phyloP scores from a whole-genome alignment of 2,329 filamentous ascomycete genomes.

The Trichoderma oligosporum region DNA sequence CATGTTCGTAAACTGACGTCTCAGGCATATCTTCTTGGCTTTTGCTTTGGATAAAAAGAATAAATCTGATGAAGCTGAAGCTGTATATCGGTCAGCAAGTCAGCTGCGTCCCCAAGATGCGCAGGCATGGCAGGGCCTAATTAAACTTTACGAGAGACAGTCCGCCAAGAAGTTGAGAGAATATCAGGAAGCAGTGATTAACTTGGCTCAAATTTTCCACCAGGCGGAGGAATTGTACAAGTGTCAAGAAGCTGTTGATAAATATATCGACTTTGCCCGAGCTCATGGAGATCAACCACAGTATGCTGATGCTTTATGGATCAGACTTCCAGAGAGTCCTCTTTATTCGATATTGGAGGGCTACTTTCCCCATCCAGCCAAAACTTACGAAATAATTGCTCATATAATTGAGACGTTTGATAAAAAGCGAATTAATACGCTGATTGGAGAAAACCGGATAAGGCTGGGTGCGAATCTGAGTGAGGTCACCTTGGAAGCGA shows the following conservation, averaged over 20 bases:
- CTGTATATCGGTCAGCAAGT: slow-evolving; percentile 69
- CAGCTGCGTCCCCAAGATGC: slow-evolving; percentile 68
- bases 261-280: slow-evolving; percentile 71
- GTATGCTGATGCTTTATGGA: slow-evolving; percentile 69
- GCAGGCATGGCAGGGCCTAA: slow-evolving; percentile 88
- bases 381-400: slow-evolving; percentile 77
- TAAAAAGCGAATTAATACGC: slow-evolving; percentile 80
- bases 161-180: slow-evolving; percentile 63
- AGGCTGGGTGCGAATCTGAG: slow-evolving; percentile 78
- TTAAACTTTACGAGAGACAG: slow-evolving; percentile 80
- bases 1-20: slow-evolving; percentile 18
- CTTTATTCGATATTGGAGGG: slow-evolving; percentile 83
- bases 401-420: slow-evolving; percentile 83
- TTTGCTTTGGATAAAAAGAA: slow-evolving; percentile 77
- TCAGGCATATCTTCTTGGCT: slow-evolving; percentile 77
- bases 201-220: slow-evolving; percentile 70
- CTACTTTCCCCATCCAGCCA: slow-evolving; percentile 71
- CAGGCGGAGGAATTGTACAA: slow-evolving; percentile 62
- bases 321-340: slow-evolving; percentile 75
- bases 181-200: slow-evolving; percentile 70
- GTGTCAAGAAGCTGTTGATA: slow-evolving; percentile 68
- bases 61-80: slow-evolving; percentile 68
- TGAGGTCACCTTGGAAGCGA: slow-evolving; percentile 83
- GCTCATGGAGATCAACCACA: slow-evolving; percentile 68
- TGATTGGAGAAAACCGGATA: slow-evolving; percentile 85